Base-by-base conservation (phyloP, 2,329 filamentous ascomycete species). In the Penicillium sp. region DNA sequence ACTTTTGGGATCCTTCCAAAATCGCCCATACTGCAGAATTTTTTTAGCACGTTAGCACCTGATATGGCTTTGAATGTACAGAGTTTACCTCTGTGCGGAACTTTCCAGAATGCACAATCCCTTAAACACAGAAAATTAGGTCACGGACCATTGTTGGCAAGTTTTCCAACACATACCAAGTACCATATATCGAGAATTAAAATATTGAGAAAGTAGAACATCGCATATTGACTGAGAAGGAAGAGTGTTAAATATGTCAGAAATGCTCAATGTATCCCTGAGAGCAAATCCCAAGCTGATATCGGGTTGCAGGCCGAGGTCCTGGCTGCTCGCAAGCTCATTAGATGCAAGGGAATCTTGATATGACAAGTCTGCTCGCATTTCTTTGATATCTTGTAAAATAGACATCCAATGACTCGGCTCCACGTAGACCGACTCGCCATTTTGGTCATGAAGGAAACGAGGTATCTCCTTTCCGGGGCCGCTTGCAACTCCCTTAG, bases 1-100 rank as follows among this genome's bases (percentile, higher is more conserved):
- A 15, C 38, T 51, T 6, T 16, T n/a, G 13, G 51, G 56, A n/a
- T 51, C 34, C 34, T 54, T 45, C 59, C 59, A 62, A 24, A 62
- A 60, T 46, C 46, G 52, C 21, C 55, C 57, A 36, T 62, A 60
- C 58, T 61, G 33, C 7, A 33, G 18, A 7, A 12, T n/a, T n/a
- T 4, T 16, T 8, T 45, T 42, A 42, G 36, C 38, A 24, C 24
- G 10, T 36, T 36, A 7, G 39, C 52, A 36, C 15, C 10, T 3
- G 28, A 9, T 8, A 33, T 13, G 4, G 6, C 15, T 10, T 13
- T 4, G 31, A 6, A 33, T 33, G 13, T 15, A 5, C 31, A 5
- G 12, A 10, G 15, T 13, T 33, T 42, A 55, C 57, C 29, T 59
- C 57, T 6, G 29, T 47, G 8, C 47, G 49, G 24, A 59, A 59